Evolutionary conservation across 2,329 filamentous ascomycete species (phyloP).

Genomic region (Monosporascus sp.): DNA sequence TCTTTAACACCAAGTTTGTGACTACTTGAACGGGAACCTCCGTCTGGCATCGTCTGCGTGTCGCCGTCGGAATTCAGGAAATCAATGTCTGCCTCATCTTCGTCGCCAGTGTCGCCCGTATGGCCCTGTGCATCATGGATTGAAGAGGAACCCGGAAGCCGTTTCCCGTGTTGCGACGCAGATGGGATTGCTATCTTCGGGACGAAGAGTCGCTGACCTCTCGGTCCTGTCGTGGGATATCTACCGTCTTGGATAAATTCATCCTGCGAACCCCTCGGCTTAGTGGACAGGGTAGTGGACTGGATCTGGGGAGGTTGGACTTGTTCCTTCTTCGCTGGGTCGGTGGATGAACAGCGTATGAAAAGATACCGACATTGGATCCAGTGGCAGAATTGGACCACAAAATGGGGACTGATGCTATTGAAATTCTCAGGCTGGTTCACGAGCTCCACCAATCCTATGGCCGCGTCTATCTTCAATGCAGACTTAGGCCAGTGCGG

Average conservation of each 20-base stretch:
- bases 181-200: conserved; percentile 29
- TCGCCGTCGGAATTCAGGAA: conserved; percentile 33
- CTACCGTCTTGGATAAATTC: conserved; percentile 19
- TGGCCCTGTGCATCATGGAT: conserved; percentile 18
- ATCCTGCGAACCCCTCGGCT: neutral
- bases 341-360: conserved; percentile 21
- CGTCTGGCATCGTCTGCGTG: conserved; percentile 3
- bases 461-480: conserved; percentile 50
- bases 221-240: conserved; percentile 10
- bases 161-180: neutral
- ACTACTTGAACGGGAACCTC: conserved; percentile 2
- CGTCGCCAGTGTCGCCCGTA: conserved; percentile 38
- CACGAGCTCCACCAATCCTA: conserved; percentile 81
- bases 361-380: conserved; percentile 87
- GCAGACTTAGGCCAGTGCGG: conserved; percentile 60
- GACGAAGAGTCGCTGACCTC: conserved; percentile 16
- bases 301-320: too few relatives aligned
- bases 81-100: conserved; percentile 30
- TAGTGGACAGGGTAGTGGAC: neutral
- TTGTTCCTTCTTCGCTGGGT: neutral
- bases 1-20: conserved; percentile 4
- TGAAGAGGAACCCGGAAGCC: neutral
- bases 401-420: conserved; percentile 53
- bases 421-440: conserved; percentile 63
- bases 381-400: conserved; percentile 74